Evolutionary conservation across 2,329 filamentous ascomycete species (phyloP).

Genomic region (Trichoderma semiorbis): DNA sequence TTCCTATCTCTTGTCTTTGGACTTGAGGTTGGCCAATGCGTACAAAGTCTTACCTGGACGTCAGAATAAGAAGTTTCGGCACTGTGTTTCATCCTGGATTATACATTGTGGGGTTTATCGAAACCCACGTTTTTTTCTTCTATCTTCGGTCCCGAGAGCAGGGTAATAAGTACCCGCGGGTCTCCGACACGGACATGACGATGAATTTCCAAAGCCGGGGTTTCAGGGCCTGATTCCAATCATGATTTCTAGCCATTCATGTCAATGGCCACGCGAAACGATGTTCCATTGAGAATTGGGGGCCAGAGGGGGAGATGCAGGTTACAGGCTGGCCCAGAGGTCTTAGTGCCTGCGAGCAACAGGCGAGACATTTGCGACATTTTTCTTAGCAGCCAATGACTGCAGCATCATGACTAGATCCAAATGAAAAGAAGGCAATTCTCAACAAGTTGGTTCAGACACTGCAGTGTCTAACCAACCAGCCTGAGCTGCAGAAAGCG

Average conservation of each 20-base stretch:
- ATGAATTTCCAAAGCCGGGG: neutral
- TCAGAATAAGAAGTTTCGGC: neutral
- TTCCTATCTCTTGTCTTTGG: neutral
- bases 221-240: no score
- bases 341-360: neutral
- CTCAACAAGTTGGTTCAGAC: neutral
- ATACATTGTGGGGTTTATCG: slow-evolving; percentile 7
- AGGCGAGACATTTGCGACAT: slow-evolving; percentile 3
- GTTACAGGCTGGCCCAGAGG: neutral
- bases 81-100: slow-evolving; percentile 14
- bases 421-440: neutral
- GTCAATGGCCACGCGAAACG: neutral
- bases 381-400: neutral
- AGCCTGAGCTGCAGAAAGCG: neutral
- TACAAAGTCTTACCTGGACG: neutral
- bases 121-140: slow-evolving; percentile 11
- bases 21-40: neutral
- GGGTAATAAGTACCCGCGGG: neutral
- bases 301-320: neutral
- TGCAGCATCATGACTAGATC: neutral
- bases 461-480: neutral
- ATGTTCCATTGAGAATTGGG: neutral
- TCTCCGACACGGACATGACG: slow-evolving; percentile 1
- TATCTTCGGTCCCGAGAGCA: slow-evolving; percentile 7
- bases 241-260: neutral